phyloP scores from a whole-genome alignment of 805 yeast species.

The Grigorovia transvaalensis region DNA sequence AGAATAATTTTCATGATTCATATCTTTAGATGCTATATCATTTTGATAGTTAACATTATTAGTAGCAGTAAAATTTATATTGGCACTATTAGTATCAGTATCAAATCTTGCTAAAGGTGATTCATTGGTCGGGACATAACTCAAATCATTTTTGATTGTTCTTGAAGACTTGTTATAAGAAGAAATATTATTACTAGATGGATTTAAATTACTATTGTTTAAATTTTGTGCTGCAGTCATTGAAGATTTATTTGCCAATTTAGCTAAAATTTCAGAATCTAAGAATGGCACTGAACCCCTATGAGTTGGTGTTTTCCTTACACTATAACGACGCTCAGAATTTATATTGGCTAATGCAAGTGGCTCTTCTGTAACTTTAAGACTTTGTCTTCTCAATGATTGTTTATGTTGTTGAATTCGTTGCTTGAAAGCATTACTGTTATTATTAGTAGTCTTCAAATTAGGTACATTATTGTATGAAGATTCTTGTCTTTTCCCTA shows the following conservation, averaged over 20 bases:
- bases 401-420: background rate
- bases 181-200: background rate
- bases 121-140: background rate
- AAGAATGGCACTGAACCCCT: slow-evolving; percentile 21
- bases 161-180: background rate
- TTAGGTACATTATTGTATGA: background rate
- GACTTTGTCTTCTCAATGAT: background rate
- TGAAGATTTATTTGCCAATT: slow-evolving; percentile 10
- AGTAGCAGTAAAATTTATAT: too few species aligned
- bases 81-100: background rate
- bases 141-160: background rate
- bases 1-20: background rate
- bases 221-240: background rate
- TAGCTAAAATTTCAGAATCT: slow-evolving; percentile 18
- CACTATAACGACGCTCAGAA: slow-evolving; percentile 12
- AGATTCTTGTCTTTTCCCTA: background rate
- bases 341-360: background rate
- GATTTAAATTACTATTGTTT: background rate
- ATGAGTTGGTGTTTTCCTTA: slow-evolving; percentile 12
- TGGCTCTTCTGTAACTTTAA: background rate
- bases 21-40: background rate
- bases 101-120: background rate
- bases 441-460: background rate
- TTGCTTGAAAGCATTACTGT: background rate
- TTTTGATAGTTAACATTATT: background rate